Evolutionary conservation across 2,329 filamentous ascomycete genomes (phyloP).

Genomic region (Acephala macrosclerotiorum): DNA sequence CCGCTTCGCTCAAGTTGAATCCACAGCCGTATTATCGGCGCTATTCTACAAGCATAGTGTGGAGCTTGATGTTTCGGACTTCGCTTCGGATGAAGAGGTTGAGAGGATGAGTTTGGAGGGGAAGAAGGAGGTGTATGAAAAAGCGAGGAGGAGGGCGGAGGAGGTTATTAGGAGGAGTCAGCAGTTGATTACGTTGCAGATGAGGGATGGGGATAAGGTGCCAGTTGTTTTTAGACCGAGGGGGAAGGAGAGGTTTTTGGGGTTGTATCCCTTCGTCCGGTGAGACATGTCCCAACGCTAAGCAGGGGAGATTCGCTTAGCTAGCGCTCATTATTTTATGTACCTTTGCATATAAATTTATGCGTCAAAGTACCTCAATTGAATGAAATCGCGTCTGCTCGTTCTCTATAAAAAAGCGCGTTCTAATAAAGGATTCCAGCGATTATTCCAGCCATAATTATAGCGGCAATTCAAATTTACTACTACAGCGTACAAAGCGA

Average conservation of each 20-base stretch:
- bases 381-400: too few relatives aligned
- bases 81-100: conserved; percentile 41
- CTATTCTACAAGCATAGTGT: conserved; percentile 39
- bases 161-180: conserved; percentile 31
- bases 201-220: conserved; percentile 33
- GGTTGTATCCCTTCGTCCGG: conserved; percentile 14
- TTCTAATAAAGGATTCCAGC: too few relatives aligned
- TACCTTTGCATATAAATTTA: too few relatives aligned
- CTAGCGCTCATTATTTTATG: too few relatives aligned
- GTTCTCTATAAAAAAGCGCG: too few relatives aligned
- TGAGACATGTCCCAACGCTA: too few relatives aligned
- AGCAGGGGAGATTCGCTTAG: too few relatives aligned
- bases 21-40: conserved; percentile 42
- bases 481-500: too few relatives aligned
- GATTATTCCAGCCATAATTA: too few relatives aligned
- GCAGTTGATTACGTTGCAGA: conserved; percentile 36
- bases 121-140: conserved; percentile 35
- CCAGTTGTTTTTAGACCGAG: conserved; percentile 39
- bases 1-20: conserved; percentile 47
- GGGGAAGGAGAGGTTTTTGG: conserved; percentile 38
- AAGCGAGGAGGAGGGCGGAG: conserved; percentile 31
- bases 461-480: too few relatives aligned
- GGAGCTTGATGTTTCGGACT: conserved; percentile 40
- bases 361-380: too few relatives aligned
- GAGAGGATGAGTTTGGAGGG: conserved; percentile 32